Percentiles rank a stretch among this genome's conserved stretches.
Conservation (phyloP, 352 stramenopile genomes). For the Phytophthora kernoviae region DNA sequence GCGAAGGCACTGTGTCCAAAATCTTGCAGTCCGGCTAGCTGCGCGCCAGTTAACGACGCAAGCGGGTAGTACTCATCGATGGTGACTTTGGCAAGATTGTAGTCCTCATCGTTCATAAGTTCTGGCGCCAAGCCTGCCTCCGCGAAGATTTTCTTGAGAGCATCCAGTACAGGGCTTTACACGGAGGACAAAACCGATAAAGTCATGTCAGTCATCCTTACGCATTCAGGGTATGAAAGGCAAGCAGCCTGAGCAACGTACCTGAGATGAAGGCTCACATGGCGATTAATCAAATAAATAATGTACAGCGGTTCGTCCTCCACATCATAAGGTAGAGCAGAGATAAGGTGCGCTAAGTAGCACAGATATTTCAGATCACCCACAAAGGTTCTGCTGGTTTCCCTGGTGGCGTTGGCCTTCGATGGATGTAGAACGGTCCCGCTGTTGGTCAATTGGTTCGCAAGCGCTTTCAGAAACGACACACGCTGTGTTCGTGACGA, state of each 20-base stretch:
- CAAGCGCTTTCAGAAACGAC: conserved; percentile 68
- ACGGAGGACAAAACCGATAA: background rate
- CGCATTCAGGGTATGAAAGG: background rate
- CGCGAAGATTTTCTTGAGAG: conserved; percentile 57
- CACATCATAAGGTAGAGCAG: conserved; percentile 75
- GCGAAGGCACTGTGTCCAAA: conserved; percentile 51
- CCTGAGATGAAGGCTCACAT: conserved; percentile 80
- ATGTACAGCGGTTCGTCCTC: conserved; percentile 86
- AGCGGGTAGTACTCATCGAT: conserved; percentile 37
- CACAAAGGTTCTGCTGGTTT: conserved; percentile 14
- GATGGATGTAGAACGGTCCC: conserved; percentile 41
- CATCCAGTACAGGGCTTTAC: conserved; percentile 56
- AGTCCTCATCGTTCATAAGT: conserved; percentile 53
- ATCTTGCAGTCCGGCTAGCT: conserved; percentile 16
- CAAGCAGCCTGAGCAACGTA: conserved; percentile 30
- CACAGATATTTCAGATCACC: conserved; percentile 69
- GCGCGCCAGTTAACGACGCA: conserved; percentile 3
- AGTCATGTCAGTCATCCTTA: conserved; percentile 3
- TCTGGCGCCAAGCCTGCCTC: conserved; percentile 37
- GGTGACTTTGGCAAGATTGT: conserved; percentile 47
- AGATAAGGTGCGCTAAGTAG: conserved; percentile 74
- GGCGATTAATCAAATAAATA: conserved; percentile 89
- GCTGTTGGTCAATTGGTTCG: conserved; percentile 75
- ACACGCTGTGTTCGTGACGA: conserved; percentile 41
- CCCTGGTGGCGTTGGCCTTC: conserved; percentile 16